Percentiles rank a stretch among this genome's conserved stretches.
Conservation (phyloP, 257 asterid species). For the Nicotiana tomentosiformis region DNA sequence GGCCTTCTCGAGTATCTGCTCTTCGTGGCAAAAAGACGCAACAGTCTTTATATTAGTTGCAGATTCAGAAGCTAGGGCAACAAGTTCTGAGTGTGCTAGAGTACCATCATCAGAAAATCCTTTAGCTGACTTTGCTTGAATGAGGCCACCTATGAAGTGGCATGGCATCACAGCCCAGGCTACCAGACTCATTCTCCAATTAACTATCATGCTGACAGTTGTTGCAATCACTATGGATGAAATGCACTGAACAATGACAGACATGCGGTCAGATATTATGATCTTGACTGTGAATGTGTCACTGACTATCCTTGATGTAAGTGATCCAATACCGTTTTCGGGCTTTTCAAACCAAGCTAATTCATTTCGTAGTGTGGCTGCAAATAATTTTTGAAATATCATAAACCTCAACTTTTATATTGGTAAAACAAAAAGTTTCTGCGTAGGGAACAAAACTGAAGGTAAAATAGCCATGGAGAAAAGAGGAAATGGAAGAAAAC, state of each 20-base stretch:
- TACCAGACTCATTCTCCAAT: constrained; percentile 81
- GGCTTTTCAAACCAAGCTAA: constrained; percentile 79
- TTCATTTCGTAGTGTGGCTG: constrained; percentile 64
- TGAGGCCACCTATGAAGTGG: constrained; percentile 79
- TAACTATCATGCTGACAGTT: constrained; percentile 55
- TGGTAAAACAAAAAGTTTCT: background rate
- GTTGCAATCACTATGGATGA: constrained; percentile 79
- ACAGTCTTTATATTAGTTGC: constrained; percentile 59
- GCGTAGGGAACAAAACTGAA: background rate
- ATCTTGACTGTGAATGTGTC: constrained; percentile 76
- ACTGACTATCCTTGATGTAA: constrained; percentile 58
- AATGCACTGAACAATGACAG: constrained; percentile 76
- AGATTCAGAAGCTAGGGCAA: constrained; percentile 73
- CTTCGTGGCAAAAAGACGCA: constrained; percentile 74
- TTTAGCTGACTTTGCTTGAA: constrained; percentile 83
- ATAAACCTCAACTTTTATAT: background rate
- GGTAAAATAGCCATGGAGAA: background rate
- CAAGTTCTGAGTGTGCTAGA: constrained; percentile 57
- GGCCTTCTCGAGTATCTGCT: constrained; percentile 53
- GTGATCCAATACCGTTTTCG: constrained; percentile 56
- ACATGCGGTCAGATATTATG: constrained; percentile 72
- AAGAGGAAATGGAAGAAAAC: background rate
- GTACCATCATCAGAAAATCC: constrained; percentile 57
- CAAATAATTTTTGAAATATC: constrained; percentile 12
- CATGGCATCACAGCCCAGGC: constrained; percentile 95